phyloP scores from a whole-genome alignment of 495 filamentous ascomycete species.

The Hyaloscypha bicolor region DNA sequence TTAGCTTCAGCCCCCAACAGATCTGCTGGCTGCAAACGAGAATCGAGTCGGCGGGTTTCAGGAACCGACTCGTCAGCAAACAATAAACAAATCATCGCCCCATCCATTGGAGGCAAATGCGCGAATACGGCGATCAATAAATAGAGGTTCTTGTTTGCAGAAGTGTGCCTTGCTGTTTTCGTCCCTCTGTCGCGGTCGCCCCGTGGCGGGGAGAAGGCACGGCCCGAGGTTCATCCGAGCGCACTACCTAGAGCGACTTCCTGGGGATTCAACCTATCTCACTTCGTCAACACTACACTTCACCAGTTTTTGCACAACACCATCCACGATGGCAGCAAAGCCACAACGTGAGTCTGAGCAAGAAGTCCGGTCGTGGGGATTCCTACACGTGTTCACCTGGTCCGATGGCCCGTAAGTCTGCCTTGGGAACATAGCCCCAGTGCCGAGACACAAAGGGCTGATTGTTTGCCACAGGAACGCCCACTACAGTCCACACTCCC shows the following conservation, averaged over 20 bases:
- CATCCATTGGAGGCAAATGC: neutral
- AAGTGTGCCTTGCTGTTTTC: neutral
- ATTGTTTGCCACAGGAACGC: constrained; percentile 54
- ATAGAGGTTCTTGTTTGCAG: neutral
- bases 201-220: neutral
- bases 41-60: neutral
- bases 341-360: constrained; percentile 55
- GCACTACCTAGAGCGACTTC: neutral
- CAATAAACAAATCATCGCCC: neutral
- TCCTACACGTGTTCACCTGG: constrained; percentile 78
- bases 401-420: constrained; percentile 67
- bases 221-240: constrained; percentile 1
- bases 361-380: constrained; percentile 76
- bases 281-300: neutral
- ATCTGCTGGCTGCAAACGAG: neutral
- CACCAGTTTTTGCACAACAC: constrained; percentile 3
- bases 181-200: neutral
- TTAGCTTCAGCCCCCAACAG: neutral
- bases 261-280: neutral
- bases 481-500: constrained; percentile 76
- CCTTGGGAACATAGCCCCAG: constrained; percentile 7
- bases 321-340: constrained; percentile 24
- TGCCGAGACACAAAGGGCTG: constrained; percentile 20
- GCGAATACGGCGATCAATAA: neutral
- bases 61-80: neutral